A percentile compares a stretch with the other conserved stretches of the same genome.
Conservation (phyloP, 352 stramenopile genomes). For the Globisporangium splendens region DNA sequence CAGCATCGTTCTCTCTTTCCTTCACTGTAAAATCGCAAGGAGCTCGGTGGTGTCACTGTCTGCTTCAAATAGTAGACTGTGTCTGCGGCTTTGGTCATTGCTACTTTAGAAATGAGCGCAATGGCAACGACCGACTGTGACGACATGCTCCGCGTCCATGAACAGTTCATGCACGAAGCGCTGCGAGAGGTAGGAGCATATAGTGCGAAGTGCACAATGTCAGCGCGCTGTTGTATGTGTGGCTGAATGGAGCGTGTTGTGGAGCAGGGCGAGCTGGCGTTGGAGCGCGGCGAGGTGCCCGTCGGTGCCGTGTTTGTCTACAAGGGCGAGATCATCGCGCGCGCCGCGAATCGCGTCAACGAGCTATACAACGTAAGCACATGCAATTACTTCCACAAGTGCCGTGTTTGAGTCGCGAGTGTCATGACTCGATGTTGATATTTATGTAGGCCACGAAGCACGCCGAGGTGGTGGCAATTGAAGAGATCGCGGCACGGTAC, state of each 20-base stretch:
- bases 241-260: too few relatives aligned
- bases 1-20: background rate
- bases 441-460: conserved; percentile 77
- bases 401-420: too few relatives aligned
- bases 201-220: background rate
- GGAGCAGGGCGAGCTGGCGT: conserved; percentile 69
- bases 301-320: conserved; percentile 92
- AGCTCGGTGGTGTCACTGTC: too few relatives aligned
- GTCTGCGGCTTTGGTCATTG: too few relatives aligned
- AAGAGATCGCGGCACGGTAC: conserved; percentile 57
- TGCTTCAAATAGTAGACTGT: background rate
- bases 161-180: conserved; percentile 70
- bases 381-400: background rate
- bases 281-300: conserved; percentile 82
- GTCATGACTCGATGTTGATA: background rate
- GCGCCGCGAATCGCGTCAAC: conserved; percentile 86
- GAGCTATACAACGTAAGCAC: conserved; percentile 72
- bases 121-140: background rate
- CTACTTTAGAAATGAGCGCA: too few relatives aligned
- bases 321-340: conserved; percentile 66
- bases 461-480: conserved; percentile 90
- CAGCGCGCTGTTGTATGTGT: too few relatives aligned
- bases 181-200: conserved; percentile 46
- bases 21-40: too few relatives aligned
- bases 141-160: conserved; percentile 16